Evolutionary conservation across 2,329 filamentous ascomycete genomes (phyloP).

Genomic region (Ophiostoma perfectum): DNA sequence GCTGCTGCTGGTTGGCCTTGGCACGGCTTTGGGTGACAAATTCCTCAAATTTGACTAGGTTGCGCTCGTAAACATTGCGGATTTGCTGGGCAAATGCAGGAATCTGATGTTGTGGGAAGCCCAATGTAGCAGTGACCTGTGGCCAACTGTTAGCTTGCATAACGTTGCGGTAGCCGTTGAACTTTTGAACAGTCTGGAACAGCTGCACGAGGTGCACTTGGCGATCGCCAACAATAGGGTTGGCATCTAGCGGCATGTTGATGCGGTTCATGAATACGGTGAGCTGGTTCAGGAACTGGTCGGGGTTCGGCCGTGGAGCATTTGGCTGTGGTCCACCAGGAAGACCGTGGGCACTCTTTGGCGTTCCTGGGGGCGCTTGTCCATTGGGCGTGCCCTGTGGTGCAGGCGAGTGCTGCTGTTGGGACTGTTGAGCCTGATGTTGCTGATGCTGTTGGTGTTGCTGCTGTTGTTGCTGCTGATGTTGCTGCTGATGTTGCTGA

Average conservation of each 20-base stretch:
- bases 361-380: constrained; percentile 45
- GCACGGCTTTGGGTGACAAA: constrained; percentile 54
- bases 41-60: constrained; percentile 71
- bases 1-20: constrained; percentile 48
- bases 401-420: constrained; percentile 28
- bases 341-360: constrained; percentile 25
- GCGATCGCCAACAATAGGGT: constrained; percentile 68
- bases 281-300: constrained; percentile 71
- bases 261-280: constrained; percentile 71
- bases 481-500: constrained; percentile 35
- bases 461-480: constrained; percentile 38
- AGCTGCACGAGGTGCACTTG: constrained; percentile 69
- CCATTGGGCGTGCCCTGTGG: constrained; percentile 45
- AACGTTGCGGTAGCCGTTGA: constrained; percentile 71
- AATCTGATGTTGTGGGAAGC: constrained; percentile 56
- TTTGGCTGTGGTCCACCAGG: constrained; percentile 25
- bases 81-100: constrained; percentile 65
- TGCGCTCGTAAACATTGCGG: constrained; percentile 67
- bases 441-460: constrained; percentile 34
- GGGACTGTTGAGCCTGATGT: constrained; percentile 34
- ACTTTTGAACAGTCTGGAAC: constrained; percentile 70
- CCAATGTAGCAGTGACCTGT: constrained; percentile 60
- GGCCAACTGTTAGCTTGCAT: constrained; percentile 67
- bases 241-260: constrained; percentile 66
- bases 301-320: constrained; percentile 40